A percentile compares a stretch with the other conserved stretches of the same genome.
Evolutionary conservation across 192 early-diverging fungal genomes (phyloP).

Genomic region (Gryganskiella cystojenkinii): DNA sequence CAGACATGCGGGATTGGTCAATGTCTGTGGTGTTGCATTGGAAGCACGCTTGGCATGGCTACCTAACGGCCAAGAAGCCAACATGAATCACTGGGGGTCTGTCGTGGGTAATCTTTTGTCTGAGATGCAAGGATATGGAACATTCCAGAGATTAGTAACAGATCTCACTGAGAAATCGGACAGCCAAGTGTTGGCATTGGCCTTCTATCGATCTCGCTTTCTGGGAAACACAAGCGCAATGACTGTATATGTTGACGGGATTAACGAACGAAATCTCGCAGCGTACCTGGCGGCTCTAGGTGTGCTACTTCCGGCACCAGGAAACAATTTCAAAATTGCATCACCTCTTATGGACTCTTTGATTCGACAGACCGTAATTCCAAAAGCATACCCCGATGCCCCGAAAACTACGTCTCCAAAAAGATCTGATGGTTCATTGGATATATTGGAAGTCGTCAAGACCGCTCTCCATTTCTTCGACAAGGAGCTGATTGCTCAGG

Average conservation of each 20-base stretch:
- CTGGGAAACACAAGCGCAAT: background rate
- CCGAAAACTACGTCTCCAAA: constrained; percentile 9
- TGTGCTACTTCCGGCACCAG: constrained; percentile 11
- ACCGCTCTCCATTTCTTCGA: constrained; percentile 23
- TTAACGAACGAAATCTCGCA: background rate
- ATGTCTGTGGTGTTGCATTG: constrained; percentile 12
- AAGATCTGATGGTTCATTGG: constrained; percentile 8
- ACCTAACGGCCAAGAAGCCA: background rate
- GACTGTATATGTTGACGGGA: background rate
- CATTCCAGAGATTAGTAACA: background rate
- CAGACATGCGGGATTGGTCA: constrained; percentile 8
- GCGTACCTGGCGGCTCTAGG: constrained; percentile 22
- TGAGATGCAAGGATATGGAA: constrained; percentile 2
- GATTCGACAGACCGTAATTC: constrained; percentile 14
- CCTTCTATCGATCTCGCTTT: background rate
- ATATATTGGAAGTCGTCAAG: constrained; percentile 35
- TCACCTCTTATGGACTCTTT: constrained; percentile 37
- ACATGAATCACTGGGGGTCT: background rate
- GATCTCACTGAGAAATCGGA: constrained; percentile 1
- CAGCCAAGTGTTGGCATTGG: background rate
- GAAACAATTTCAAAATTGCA: constrained; percentile 19
- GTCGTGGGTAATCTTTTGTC: background rate
- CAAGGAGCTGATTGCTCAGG: constrained; percentile 17
- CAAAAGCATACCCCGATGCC: constrained; percentile 10
- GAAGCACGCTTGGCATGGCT: background rate